A percentile compares a stretch with the other conserved stretches of the same genome.
Conservation (phyloP, 2,329 filamentous ascomycete species). For the Sarocladium strictum region DNA sequence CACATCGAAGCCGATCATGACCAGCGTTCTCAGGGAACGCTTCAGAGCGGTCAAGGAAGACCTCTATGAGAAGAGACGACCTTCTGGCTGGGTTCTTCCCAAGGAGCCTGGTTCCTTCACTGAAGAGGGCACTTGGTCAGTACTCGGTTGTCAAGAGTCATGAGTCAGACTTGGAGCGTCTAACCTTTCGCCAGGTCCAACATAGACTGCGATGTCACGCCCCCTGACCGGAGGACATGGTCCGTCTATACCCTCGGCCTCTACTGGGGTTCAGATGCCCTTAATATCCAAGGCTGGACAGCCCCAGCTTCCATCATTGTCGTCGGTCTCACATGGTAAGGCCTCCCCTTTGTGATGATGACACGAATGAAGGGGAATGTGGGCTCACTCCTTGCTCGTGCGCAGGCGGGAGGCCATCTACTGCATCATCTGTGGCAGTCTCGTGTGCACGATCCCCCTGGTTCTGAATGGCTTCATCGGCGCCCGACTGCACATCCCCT, state of each 20-base stretch:
- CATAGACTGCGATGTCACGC: constrained; percentile 13
- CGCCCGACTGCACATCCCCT: constrained; percentile 26
- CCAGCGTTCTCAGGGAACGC: not conserved
- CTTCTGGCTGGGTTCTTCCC: constrained; percentile 9
- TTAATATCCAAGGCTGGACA: constrained; percentile 28
- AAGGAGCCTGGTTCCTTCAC: constrained; percentile 8
- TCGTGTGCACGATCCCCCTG: constrained; percentile 41
- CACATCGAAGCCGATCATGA: too few relatives aligned
- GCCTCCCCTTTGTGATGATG: too few relatives aligned
- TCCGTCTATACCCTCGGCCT: constrained; percentile 27
- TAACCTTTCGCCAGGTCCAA: constrained; percentile 1
- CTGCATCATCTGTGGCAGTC: constrained; percentile 13
- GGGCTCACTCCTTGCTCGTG: too few relatives aligned
- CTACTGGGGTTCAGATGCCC: constrained; percentile 30
- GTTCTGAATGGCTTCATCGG: constrained; percentile 30
- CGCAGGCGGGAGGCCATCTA: constrained; percentile 36
- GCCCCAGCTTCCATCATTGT: constrained; percentile 27
- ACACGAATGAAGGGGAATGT: too few relatives aligned
- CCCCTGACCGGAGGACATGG: constrained; percentile 23
- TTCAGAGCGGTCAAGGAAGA: not conserved
- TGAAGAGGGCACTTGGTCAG: not conserved
- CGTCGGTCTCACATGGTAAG: constrained; percentile 27
- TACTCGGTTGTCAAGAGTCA: not conserved
- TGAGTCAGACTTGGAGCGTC: too few relatives aligned
- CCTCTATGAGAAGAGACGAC: not conserved